Evolutionary conservation across 2,329 filamentous ascomycete genomes (phyloP), one percentile per base, ranked within the genome.

Genomic region (Leptoxyphium fumago): DNA sequence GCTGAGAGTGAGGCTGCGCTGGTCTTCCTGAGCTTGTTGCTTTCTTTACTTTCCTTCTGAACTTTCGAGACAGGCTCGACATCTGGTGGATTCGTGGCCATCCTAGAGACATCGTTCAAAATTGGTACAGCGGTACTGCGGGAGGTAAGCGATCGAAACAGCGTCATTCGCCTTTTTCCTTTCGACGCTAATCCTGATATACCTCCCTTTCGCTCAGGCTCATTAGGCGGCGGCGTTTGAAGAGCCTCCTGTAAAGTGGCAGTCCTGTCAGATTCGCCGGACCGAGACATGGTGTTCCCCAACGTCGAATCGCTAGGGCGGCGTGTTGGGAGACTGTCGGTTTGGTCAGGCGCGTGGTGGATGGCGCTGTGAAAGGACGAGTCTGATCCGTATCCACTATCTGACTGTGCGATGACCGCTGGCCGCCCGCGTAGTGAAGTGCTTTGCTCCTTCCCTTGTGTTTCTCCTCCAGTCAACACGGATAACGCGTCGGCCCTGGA

Each of bases 331-430:
- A 9, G 15, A 9, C 32, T 36, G 9, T 9, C 15, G 13, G 32
- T 9, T 13, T 36, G 11, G 32, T 36, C 32, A 36, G 32, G 15
- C 15, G 9, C 15, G 5, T 36, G 11, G 3, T 36, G 32, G 3
- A 13, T 36, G 9, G 15, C 13, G 9, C 32, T 36, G 9, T 15
- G 32, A 36, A 13, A 36, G 2, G 57, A 54, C 4, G 48, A 47
- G 43, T 61, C 56, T 7, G 60, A 61, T 29, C 52, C 55, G 42
- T 63, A 63, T 14, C 60, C 59, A 43, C 60, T 62, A 45, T 63
- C 60, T 11, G 46, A 46, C 41, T 58, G 54, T 29, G 41, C 45
- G 14, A 46, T 42, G 39, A 42, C 43, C n/a, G 13, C 32, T 18
- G 13, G 15, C 17, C 29, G 28, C 7, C 29, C 13, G 14, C 38